Percentiles rank a stretch among this genome's conserved stretches.
Evolutionary conservation across 2,329 filamentous ascomycete genomes (phyloP).

Genomic region (Alternaria incomplexa): DNA sequence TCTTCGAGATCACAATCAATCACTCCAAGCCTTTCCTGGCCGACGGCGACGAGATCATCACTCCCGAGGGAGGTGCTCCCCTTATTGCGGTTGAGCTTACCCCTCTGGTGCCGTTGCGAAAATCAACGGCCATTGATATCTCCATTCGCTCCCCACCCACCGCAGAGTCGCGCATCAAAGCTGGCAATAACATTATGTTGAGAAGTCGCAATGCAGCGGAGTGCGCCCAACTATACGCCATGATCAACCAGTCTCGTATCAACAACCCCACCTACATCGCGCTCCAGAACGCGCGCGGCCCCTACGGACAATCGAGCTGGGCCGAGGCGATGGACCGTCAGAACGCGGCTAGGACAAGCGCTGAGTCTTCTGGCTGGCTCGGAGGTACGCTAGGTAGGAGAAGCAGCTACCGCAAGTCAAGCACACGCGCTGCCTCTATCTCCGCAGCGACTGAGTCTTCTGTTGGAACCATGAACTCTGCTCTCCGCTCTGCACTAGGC

Average conservation of each 20-base stretch:
- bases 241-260: slow-evolving; percentile 87
- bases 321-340: slow-evolving; percentile 60
- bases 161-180: slow-evolving; percentile 70
- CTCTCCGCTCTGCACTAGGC: slow-evolving; percentile 74
- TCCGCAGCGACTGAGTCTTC: slow-evolving; percentile 75
- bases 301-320: slow-evolving; percentile 54
- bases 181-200: slow-evolving; percentile 85
- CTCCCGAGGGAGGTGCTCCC: slow-evolving; percentile 52
- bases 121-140: slow-evolving; percentile 91
- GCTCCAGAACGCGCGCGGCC: slow-evolving; percentile 73
- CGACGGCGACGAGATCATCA: slow-evolving; percentile 49
- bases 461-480: slow-evolving; percentile 76
- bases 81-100: slow-evolving; percentile 82
- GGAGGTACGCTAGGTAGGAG: slow-evolving; percentile 57
- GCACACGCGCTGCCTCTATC: slow-evolving; percentile 61
- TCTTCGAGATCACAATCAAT: slow-evolving; percentile 62
- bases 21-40: slow-evolving; percentile 52
- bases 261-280: slow-evolving; percentile 90
- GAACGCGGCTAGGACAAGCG: slow-evolving; percentile 51
- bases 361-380: slow-evolving; percentile 55
- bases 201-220: slow-evolving; percentile 78
- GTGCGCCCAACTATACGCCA: slow-evolving; percentile 79
- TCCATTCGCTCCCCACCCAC: slow-evolving; percentile 89
- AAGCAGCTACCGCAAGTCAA: slow-evolving; percentile 61
- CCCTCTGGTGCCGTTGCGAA: slow-evolving; percentile 85